phyloP scores from a whole-genome alignment of 306 rosid species.

The Carpinus viminea region DNA sequence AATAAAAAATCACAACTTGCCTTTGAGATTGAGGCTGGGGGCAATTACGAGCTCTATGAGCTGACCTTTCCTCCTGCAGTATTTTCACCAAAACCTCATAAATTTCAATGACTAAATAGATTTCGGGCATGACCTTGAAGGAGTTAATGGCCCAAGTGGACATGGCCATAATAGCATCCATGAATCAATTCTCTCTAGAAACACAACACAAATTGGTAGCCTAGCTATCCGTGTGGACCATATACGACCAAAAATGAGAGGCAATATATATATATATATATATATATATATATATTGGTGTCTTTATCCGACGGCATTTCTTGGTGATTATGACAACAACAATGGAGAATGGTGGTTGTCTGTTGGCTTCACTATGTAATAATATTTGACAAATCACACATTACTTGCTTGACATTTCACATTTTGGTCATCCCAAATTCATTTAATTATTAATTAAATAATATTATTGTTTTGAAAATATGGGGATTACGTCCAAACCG shows the following conservation, averaged over 20 bases:
- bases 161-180: background rate
- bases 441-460: background rate
- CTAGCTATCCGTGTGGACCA: conserved; percentile 8
- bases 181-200: background rate
- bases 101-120: background rate
- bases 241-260: background rate
- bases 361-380: conserved; percentile 13
- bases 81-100: no score
- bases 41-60: background rate
- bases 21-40: background rate
- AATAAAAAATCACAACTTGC: background rate
- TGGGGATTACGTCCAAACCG: background rate
- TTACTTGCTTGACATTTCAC: background rate
- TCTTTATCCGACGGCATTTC: no score
- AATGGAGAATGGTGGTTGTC: background rate
- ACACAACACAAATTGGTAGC: background rate
- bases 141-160: background rate
- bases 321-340: conserved; percentile 19
- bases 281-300: no score
- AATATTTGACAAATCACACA: background rate
- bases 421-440: background rate
- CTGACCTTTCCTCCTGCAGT: background rate
- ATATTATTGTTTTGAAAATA: background rate
- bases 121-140: background rate
- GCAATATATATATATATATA: no score